Conservation (phyloP, 352 stramenopile species). For the Globisporangium irregulare region DNA sequence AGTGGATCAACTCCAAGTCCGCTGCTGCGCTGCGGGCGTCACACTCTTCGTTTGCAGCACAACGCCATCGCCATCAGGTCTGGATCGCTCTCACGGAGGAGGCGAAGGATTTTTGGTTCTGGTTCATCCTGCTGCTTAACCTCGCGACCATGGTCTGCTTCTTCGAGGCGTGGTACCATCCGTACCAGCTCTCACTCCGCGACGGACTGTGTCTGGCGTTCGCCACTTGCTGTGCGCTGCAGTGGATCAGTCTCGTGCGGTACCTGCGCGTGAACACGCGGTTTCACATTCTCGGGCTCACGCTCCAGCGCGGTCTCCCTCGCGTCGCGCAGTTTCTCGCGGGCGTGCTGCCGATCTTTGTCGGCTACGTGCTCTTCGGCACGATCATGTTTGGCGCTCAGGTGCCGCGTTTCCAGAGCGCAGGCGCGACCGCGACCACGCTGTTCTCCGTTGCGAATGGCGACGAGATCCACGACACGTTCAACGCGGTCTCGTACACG, state of each 20-base stretch:
- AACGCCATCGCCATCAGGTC: not conserved
- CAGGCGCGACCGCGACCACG: conserved; percentile 62
- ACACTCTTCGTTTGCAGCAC: not conserved
- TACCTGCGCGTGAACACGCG: conserved; percentile 67
- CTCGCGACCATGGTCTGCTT: conserved; percentile 47
- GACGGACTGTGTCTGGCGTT: conserved; percentile 60
- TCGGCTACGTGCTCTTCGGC: conserved; percentile 83
- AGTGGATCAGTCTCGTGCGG: conserved; percentile 75
- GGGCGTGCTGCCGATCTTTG: conserved; percentile 80
- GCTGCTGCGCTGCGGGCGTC: conserved; percentile 18
- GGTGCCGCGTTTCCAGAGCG: conserved; percentile 70
- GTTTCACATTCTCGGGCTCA: conserved; percentile 80
- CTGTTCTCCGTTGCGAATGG: conserved; percentile 87
- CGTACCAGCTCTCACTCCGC: conserved; percentile 51
- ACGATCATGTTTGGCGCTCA: conserved; percentile 86
- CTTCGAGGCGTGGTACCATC: conserved; percentile 47
- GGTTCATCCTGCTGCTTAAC: conserved; percentile 52
- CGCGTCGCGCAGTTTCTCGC: conserved; percentile 77
- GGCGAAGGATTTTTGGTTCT: conserved; percentile 65
- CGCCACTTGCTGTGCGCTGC: conserved; percentile 58
- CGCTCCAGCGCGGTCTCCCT: conserved; percentile 60
- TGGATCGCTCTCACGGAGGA: conserved; percentile 18
- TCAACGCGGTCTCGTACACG: conserved; percentile 65
- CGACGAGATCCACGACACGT: conserved; percentile 87
- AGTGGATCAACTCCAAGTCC: conserved; percentile 30